Conservation (phyloP, 495 filamentous ascomycete genomes). For the Aspergillus ellipticus region DNA sequence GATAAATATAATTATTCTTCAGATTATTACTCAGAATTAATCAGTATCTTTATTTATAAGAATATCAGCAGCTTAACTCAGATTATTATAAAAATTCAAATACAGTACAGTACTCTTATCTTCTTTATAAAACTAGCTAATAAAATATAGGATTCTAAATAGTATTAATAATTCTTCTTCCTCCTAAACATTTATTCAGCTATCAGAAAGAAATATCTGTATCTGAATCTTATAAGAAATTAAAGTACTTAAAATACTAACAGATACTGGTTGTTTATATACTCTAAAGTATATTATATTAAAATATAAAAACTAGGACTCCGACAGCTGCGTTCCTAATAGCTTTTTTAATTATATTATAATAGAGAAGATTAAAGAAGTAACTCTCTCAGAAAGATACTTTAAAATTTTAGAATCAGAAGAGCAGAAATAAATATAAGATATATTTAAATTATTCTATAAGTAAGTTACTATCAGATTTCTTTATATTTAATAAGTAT, state of each 20-base stretch:
- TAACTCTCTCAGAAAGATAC: not conserved
- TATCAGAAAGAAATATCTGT: constrained; percentile 6
- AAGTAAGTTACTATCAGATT: not conserved
- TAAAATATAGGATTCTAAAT: constrained; percentile 4
- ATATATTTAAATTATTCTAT: constrained; percentile 1
- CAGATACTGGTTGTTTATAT: not conserved
- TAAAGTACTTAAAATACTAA: not conserved
- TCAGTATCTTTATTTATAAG: not conserved
- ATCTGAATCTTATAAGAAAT: not conserved
- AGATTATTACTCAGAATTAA: constrained; percentile 2
- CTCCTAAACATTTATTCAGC: not conserved
- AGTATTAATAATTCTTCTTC: not conserved
- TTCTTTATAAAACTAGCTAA: not conserved
- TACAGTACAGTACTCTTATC: not conserved
- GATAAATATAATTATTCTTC: constrained; percentile 3
- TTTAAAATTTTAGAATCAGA: not conserved
- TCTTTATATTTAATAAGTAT: not conserved
- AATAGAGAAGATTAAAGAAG: not conserved
- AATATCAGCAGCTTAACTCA: not conserved
- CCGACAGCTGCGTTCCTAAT: not conserved
- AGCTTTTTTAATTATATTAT: constrained; percentile 3
- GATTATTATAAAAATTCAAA: constrained; percentile 8
- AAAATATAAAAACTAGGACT: constrained; percentile 2
- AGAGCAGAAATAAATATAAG: not conserved
- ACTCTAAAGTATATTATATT: constrained; percentile 6